phyloP scores from a whole-genome alignment of 768 basidiomycete species.

The Neoboletus brunneissimus region DNA sequence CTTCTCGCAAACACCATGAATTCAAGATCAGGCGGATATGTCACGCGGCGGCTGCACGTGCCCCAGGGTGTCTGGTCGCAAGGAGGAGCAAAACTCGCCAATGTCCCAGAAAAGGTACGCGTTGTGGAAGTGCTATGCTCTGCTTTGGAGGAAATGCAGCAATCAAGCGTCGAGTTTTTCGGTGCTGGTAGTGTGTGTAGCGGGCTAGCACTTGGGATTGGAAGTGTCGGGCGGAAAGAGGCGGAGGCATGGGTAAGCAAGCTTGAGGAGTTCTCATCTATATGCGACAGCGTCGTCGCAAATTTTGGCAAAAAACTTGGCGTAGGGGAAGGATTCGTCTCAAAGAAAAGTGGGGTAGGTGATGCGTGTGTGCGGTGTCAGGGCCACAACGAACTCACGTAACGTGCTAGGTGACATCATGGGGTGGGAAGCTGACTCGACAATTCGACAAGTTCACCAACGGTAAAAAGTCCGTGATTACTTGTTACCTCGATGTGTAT shows the following conservation, averaged over 20 bases:
- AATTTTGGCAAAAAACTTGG: slow-evolving; percentile 87
- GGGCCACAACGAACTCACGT: slow-evolving; percentile 10
- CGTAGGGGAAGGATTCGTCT: slow-evolving; percentile 82
- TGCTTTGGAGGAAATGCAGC: slow-evolving; percentile 76
- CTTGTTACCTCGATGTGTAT: slow-evolving; percentile 3
- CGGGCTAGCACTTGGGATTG: slow-evolving; percentile 71
- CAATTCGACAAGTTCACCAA: slow-evolving; percentile 83
- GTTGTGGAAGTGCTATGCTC: slow-evolving; percentile 77
- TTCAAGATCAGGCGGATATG: slow-evolving; percentile 78
- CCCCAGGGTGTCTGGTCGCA: slow-evolving; percentile 91
- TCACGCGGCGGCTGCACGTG: slow-evolving; percentile 82
- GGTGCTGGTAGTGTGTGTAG: slow-evolving; percentile 77
- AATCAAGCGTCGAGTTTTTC: slow-evolving; percentile 67
- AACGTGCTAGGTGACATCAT: slow-evolving; percentile 48
- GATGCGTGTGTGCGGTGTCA: not conserved
- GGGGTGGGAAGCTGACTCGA: slow-evolving; percentile 71
- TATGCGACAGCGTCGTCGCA: slow-evolving; percentile 77
- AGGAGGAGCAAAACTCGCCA: slow-evolving; percentile 80
- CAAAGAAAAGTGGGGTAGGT: slow-evolving; percentile 70
- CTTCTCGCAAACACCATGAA: slow-evolving; percentile 77
- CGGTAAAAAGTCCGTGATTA: slow-evolving; percentile 73
- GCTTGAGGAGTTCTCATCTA: slow-evolving; percentile 74
- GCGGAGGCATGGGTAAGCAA: slow-evolving; percentile 75
- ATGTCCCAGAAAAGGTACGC: slow-evolving; percentile 80
- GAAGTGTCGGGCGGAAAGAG: slow-evolving; percentile 72